Conservation (phyloP, 2,329 filamentous ascomycete species). For the Xylariaceae sp. region DNA sequence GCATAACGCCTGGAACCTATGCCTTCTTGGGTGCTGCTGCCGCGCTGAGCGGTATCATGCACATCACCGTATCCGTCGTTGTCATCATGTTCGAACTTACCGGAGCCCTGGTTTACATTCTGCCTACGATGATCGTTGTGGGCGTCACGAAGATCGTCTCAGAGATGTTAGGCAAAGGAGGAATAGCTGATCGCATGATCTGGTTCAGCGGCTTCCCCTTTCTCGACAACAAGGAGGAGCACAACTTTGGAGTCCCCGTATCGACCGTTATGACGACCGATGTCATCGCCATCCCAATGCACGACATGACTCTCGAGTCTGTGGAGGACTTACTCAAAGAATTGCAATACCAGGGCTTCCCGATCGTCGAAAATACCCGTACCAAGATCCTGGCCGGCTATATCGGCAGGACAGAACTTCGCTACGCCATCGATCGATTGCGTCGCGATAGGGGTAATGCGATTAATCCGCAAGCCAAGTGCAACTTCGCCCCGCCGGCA, state of each 20-base stretch:
- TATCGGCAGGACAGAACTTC: constrained; percentile 85
- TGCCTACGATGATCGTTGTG: constrained; percentile 98
- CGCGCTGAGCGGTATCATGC: constrained; percentile 93
- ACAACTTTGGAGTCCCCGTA: constrained; percentile 91
- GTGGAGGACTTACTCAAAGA: constrained; percentile 71
- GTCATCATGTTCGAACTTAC: constrained; percentile 99
- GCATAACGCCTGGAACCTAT: constrained; percentile 96
- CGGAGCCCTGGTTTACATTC: constrained; percentile 91
- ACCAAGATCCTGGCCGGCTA: constrained; percentile 78
- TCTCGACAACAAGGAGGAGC: constrained; percentile 94
- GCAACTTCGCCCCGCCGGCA: constrained; percentile 59
- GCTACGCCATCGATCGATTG: constrained; percentile 80
- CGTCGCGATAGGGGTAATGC: constrained; percentile 56
- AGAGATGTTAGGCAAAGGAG: constrained; percentile 87
- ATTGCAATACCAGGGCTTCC: constrained; percentile 87
- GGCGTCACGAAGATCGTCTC: constrained; percentile 92
- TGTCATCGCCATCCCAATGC: constrained; percentile 66
- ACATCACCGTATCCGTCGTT: constrained; percentile 91
- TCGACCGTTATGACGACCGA: constrained; percentile 81
- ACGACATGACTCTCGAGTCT: constrained; percentile 68
- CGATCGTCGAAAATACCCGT: constrained; percentile 70
- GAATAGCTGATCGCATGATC: constrained; percentile 97
- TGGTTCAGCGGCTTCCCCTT: constrained; percentile 98
- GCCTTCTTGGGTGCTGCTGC: constrained; percentile 91
- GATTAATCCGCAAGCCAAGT: constrained; percentile 63